Conservation (phyloP, 192 early-diverging fungal species). For the Backusella circina region DNA sequence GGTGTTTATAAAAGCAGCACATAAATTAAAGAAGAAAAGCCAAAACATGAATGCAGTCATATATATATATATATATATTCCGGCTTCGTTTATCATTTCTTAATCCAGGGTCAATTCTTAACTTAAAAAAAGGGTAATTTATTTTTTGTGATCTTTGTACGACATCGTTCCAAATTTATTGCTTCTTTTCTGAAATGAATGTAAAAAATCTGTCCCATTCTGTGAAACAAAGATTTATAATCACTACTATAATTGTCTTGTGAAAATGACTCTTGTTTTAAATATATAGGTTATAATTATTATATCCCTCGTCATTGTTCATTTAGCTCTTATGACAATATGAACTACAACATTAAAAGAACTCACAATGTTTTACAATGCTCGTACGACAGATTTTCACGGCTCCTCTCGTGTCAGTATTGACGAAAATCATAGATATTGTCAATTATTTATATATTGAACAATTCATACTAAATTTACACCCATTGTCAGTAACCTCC, state of each 20-base stretch:
- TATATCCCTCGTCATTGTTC: too few relatives aligned
- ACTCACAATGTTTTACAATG: too few relatives aligned
- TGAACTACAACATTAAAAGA: too few relatives aligned
- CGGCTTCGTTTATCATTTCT: neutral
- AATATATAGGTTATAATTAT: too few relatives aligned
- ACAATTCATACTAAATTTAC: too few relatives aligned
- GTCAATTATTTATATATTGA: too few relatives aligned
- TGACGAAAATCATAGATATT: too few relatives aligned
- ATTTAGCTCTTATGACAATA: too few relatives aligned
- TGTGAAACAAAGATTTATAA: neutral
- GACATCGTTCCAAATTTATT: slow-evolving; percentile 1
- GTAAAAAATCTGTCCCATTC: neutral
- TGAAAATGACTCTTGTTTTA: neutral
- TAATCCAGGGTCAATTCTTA: neutral
- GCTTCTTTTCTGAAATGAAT: neutral
- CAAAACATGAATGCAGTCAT: neutral
- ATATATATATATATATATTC: neutral
- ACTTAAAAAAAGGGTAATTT: slow-evolving; percentile 1
- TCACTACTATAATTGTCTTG: neutral
- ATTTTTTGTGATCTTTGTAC: neutral
- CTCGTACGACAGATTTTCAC: too few relatives aligned
- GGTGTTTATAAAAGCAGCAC: neutral
- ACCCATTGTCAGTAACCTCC: too few relatives aligned
- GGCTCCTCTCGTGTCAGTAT: too few relatives aligned
- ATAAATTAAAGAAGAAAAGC: neutral